A percentile compares a stretch with the other conserved stretches of the same genome.
phyloP scores from a whole-genome alignment of 2,329 filamentous ascomycete genomes.

The Penicillium sp. region DNA sequence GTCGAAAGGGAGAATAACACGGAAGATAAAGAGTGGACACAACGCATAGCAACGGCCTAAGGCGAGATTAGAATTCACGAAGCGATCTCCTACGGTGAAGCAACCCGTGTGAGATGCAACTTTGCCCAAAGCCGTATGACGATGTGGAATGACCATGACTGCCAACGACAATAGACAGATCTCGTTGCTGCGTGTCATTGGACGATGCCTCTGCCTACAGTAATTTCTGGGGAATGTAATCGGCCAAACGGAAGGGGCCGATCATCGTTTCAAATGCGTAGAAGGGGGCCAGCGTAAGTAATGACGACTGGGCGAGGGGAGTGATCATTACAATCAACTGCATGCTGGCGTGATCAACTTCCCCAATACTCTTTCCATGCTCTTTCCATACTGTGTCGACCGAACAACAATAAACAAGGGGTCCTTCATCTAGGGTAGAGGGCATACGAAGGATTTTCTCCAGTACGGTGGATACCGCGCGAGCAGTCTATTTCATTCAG shows the following conservation, averaged over 20 bases:
- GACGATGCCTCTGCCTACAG: slow-evolving; percentile 21
- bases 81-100: slow-evolving; percentile 16
- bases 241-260: slow-evolving; percentile 25
- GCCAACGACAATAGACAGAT: slow-evolving; percentile 17
- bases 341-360: neutral
- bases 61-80: neutral
- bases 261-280: slow-evolving; percentile 32
- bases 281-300: slow-evolving; percentile 9
- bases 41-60: slow-evolving; percentile 22
- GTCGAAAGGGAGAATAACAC: neutral
- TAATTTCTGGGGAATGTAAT: slow-evolving; percentile 32
- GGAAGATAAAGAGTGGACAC: slow-evolving; percentile 7
- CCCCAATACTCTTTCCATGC: neutral
- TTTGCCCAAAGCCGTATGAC: slow-evolving; percentile 22
- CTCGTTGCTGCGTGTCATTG: slow-evolving; percentile 24
- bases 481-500: slow-evolving; percentile 28
- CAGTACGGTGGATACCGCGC: slow-evolving; percentile 18
- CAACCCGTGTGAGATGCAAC: slow-evolving; percentile 1
- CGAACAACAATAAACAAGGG: neutral
- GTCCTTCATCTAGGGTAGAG: neutral
- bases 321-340: neutral
- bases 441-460: slow-evolving; percentile 20
- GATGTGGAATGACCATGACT: slow-evolving; percentile 29
- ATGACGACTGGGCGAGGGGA: neutral
- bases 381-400: neutral